Evolutionary conservation across 352 stramenopile species (phyloP).

Genomic region (Phytophthora palmivora): DNA sequence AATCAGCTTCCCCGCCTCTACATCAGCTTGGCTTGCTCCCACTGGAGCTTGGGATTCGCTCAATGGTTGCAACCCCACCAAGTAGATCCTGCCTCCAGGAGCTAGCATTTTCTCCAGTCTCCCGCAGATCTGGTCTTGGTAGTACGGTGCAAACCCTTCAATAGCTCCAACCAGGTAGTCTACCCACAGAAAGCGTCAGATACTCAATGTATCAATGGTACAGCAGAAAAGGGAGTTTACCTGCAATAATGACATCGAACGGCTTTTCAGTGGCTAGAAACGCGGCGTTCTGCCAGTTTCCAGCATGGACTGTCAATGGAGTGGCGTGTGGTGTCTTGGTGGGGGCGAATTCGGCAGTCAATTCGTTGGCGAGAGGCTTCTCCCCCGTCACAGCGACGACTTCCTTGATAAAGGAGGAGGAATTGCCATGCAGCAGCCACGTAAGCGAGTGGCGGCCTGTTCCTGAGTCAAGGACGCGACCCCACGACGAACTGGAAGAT

Average conservation of each 20-base stretch:
- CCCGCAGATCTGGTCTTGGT: slow-evolving; percentile 72
- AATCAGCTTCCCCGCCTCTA: slow-evolving; percentile 48
- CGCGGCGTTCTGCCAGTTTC: slow-evolving; percentile 74
- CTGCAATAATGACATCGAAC: slow-evolving; percentile 86
- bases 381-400: slow-evolving; percentile 83
- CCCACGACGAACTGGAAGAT: slow-evolving; percentile 43
- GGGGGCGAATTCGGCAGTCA: slow-evolving; percentile 45
- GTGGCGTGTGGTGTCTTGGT: slow-evolving; percentile 39
- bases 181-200: slow-evolving; percentile 12
- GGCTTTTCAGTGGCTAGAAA: slow-evolving; percentile 66
- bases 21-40: slow-evolving; percentile 26
- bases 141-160: slow-evolving; percentile 92
- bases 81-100: slow-evolving; percentile 88
- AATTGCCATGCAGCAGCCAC: slow-evolving; percentile 71
- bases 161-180: slow-evolving; percentile 94
- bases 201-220: not conserved
- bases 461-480: slow-evolving; percentile 88
- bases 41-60: slow-evolving; percentile 55
- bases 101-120: slow-evolving; percentile 79
- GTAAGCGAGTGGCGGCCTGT: slow-evolving; percentile 90
- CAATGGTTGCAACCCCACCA: slow-evolving; percentile 89
- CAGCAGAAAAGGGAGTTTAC: too few relatives aligned
- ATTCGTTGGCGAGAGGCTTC: slow-evolving; percentile 51
- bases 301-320: slow-evolving; percentile 54
- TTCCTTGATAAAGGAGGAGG: slow-evolving; percentile 36